Base-by-base conservation (phyloP, 306 rosid species). In the Quillaja saponaria region DNA sequence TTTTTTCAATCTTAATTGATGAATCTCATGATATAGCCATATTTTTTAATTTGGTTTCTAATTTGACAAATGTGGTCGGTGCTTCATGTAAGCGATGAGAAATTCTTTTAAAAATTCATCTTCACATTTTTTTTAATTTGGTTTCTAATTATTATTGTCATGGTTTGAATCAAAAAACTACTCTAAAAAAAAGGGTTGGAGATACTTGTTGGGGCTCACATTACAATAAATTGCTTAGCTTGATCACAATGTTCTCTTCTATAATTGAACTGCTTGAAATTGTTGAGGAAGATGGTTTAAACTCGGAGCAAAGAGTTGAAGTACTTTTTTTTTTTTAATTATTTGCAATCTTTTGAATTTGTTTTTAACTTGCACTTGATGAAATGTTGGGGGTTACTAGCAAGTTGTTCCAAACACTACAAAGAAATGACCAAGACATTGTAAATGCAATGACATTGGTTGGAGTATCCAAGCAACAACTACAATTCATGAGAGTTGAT, bases 121-220 rank as follows among this genome's bases (percentile, higher is more conserved):
- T 25, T 25, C 31, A 25, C 4, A n/a, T n/a, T n/a, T n/a, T n/a
- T n/a, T n/a, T n/a, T n/a, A n/a, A n/a, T n/a, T n/a, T n/a, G n/a
- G n/a, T n/a, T n/a, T n/a, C n/a, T n/a, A n/a, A n/a, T n/a, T n/a
- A n/a, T 37, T 38, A 34, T 41, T 52, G 53, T 14, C 53, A 16
- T 9, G 53, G 41, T 6, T 16, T 59, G 6, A 37, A 49, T 16
- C 60, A 69, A 33, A 34, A 33, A 7, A 59, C 34, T 10, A 16
- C 31, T 35, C n/a, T 64, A 33, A 34, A 35, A 16, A n/a, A n/a
- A 33, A 13, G n/a, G 3, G 1, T 10, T 0, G 35, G 58, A 33
- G 47, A 63, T 34, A 63, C 49, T 0, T 20, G 49, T 33, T 63
- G 47, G 35, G 47, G 67, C 8, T 58, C 61, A 25, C 49, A 49